Evolutionary conservation across 2,329 filamentous ascomycete species (phyloP).

Genomic region (Ophiosphaerella herpotricha): DNA sequence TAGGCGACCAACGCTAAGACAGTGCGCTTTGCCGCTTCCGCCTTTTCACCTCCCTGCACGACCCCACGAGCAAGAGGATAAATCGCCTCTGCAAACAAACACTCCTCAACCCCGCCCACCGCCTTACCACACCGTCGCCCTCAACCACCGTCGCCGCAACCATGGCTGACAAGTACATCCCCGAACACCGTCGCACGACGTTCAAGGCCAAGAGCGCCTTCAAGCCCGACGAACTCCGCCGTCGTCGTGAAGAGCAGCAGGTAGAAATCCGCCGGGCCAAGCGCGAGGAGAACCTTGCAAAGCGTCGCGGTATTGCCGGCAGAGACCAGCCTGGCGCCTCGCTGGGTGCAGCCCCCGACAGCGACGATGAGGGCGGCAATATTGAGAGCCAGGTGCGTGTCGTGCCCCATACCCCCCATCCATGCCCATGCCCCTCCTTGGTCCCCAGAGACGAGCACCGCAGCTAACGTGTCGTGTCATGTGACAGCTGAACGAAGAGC

Average conservation of each 20-base stretch:
- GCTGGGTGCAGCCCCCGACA: slow-evolving; percentile 87
- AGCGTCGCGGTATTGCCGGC: slow-evolving; percentile 90
- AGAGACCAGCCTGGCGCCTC: slow-evolving; percentile 76
- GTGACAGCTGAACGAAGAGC: slow-evolving; percentile 87
- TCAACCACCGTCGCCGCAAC: slow-evolving; percentile 45
- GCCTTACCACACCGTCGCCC: slow-evolving; percentile 19
- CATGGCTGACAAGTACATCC: slow-evolving; percentile 99
- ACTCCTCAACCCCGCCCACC: slow-evolving; percentile 21
- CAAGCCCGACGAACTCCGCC: slow-evolving; percentile 97
- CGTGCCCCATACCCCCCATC: too few relatives aligned
- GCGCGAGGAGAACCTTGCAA: slow-evolving; percentile 98
- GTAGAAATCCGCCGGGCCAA: slow-evolving; percentile 99
- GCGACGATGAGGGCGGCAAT: slow-evolving; percentile 93
- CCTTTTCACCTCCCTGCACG: slow-evolving; percentile 44
- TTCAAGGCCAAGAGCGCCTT: slow-evolving; percentile 99
- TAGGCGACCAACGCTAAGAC: slow-evolving; percentile 18
- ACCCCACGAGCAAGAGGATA: slow-evolving; percentile 33
- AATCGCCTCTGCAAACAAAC: slow-evolving; percentile 41
- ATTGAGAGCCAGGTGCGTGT: slow-evolving; percentile 90
- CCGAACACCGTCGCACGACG: slow-evolving; percentile 97
- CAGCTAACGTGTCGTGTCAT: slow-evolving; percentile 18
- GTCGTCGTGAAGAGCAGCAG: slow-evolving; percentile 97
- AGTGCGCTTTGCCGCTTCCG: slow-evolving; percentile 39
- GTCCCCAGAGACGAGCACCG: too few relatives aligned
- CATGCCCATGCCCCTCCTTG: slow-evolving; percentile 17